Evolutionary conservation across 345 rosid genomes (phyloP), one percentile per base, ranked within the genome.

Genomic region (Orychophragmus violaceus): DNA sequence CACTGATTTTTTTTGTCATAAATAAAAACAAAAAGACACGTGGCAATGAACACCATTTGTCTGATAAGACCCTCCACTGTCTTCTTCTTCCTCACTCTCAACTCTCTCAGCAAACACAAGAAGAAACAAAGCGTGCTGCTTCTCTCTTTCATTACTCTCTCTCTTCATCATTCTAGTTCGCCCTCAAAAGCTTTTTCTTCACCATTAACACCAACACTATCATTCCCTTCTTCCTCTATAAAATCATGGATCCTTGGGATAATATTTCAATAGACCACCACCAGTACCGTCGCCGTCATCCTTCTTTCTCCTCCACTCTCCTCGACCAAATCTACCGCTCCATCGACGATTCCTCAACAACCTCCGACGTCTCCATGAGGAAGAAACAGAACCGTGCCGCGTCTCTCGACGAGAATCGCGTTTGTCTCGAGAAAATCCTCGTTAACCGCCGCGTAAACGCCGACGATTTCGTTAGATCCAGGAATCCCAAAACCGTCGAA

Each of bases 281-380:
- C 45, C 72, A 42, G 8, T 42, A 18, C 48, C 53, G 78, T 54
- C 80, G 79, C 30, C 61, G 85, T 44, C 67, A 29, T 78, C 91
- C 91, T 49, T 86, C 97, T 49, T 91, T 88, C 83, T 91, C 97
- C 68, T 84, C 91, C 12, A 69, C 88, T 59, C 86, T 86, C 60
- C 87, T 86, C 25, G 91, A 86, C 44, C 76, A 83, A 39, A 84
- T 86, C 52, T 86, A 82, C 85, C 85, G 82, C 44, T 81, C 93
- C 5, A 82, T 86, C 16, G 97, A 83, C 75, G 96, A 83, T 10
- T 64, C 76, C 36, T 29, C 74, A 2, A 13, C 64, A 9, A 46
- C 29, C 45, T 45, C 48, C 8, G 50, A 27, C 62, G 28, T 60
- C 63, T 45, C 71, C 66, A 72, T 73, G 77, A 72, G 53, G 5